phyloP scores from a whole-genome alignment of 1,284 basidiomycete genomes.

The Puccinia polysora region DNA sequence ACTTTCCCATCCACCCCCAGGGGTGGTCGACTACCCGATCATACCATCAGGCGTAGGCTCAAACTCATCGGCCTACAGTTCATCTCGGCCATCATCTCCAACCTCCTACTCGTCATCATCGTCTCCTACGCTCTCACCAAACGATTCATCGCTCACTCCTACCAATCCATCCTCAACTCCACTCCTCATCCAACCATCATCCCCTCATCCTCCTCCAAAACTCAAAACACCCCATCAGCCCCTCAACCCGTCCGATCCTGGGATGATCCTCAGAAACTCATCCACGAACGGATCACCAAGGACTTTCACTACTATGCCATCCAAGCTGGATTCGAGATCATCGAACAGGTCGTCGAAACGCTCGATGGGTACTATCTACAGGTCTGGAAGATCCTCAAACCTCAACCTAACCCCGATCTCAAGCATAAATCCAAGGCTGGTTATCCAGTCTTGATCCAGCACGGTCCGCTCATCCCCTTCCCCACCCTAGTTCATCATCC shows the following conservation, averaged over 20 bases:
- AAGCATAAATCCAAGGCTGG: conserved; percentile 57
- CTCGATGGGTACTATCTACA: conserved; percentile 61
- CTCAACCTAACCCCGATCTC: conserved; percentile 53
- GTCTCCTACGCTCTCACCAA: conserved; percentile 53
- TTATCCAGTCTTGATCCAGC: conserved; percentile 62
- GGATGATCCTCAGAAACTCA: conserved; percentile 59
- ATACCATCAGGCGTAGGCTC: conserved; percentile 49
- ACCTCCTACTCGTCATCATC: conserved; percentile 57
- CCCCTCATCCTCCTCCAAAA: background rate
- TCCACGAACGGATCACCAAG: conserved; percentile 58
- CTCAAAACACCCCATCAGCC: background rate
- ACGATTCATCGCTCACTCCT: conserved; percentile 45
- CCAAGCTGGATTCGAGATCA: conserved; percentile 60
- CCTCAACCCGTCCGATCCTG: conserved; percentile 53
- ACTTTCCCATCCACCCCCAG: conserved; percentile 50
- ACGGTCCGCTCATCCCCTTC: conserved; percentile 53
- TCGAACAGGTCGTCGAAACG: conserved; percentile 60
- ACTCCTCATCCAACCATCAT: background rate
- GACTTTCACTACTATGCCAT: conserved; percentile 61
- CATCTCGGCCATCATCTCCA: conserved; percentile 57
- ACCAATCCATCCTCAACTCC: conserved; percentile 5
- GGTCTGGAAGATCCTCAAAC: conserved; percentile 59
- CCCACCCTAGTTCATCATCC: background rate
- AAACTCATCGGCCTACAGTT: conserved; percentile 56
- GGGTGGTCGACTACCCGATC: conserved; percentile 48